Evolutionary conservation across 2,329 filamentous ascomycete species (phyloP).

Genomic region (Xylariales sp.): DNA sequence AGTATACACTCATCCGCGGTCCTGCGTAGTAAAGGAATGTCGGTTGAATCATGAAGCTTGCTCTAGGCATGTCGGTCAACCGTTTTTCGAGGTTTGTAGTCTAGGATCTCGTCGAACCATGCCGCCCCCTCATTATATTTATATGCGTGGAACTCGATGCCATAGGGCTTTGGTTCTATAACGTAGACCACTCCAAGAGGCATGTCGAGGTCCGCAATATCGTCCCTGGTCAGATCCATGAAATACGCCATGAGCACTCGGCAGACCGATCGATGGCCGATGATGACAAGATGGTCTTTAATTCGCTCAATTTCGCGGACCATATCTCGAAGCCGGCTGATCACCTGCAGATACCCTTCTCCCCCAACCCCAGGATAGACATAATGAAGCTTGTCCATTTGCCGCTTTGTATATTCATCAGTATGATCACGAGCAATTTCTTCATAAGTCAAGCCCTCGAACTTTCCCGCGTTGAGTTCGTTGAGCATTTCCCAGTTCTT

Average conservation of each 20-base stretch:
- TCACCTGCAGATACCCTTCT: constrained; percentile 96
- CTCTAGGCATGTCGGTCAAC: constrained; percentile 54
- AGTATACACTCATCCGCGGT: constrained; percentile 32
- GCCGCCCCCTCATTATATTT: constrained; percentile 81
- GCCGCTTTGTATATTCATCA: constrained; percentile 83
- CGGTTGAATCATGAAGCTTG: not conserved
- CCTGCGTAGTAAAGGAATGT: constrained; percentile 16
- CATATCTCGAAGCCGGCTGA: constrained; percentile 93
- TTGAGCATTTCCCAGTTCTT: constrained; percentile 99
- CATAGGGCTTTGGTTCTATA: constrained; percentile 97
- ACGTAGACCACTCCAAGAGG: constrained; percentile 94
- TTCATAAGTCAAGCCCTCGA: constrained; percentile 94
- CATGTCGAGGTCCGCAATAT: constrained; percentile 94
- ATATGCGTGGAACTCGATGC: constrained; percentile 96
- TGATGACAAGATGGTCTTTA: constrained; percentile 92
- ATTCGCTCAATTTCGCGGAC: constrained; percentile 98
- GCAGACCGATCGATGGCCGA: constrained; percentile 91
- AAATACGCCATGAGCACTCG: constrained; percentile 96
- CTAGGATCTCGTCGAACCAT: constrained; percentile 87
- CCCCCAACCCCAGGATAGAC: constrained; percentile 96
- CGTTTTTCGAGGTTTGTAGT: constrained; percentile 79
- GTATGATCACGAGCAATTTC: constrained; percentile 84
- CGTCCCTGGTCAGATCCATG: constrained; percentile 87
- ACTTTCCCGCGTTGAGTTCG: constrained; percentile 90
- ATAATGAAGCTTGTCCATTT: constrained; percentile 90